phyloP scores from a whole-genome alignment of 495 filamentous ascomycete species.

The Annulohypoxylon maeteangense region DNA sequence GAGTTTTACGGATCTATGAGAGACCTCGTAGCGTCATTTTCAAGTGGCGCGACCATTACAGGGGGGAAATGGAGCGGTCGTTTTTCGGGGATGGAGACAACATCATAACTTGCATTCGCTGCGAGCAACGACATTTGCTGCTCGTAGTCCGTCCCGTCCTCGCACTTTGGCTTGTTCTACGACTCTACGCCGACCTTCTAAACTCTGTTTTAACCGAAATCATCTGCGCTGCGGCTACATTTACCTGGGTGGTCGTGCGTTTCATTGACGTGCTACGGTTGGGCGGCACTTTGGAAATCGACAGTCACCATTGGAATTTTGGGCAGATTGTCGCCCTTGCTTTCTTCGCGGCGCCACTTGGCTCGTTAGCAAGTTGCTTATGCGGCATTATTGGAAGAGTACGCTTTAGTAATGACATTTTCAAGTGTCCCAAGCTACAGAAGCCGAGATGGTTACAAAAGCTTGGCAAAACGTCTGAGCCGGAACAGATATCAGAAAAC shows the following conservation, averaged over 20 bases:
- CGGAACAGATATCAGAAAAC: conserved; percentile 18
- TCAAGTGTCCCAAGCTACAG: neutral
- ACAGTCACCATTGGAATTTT: conserved; percentile 25
- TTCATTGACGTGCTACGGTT: conserved; percentile 36
- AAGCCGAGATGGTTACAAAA: conserved; percentile 12
- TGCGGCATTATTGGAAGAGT: conserved; percentile 13
- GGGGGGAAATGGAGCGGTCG: conserved; percentile 38
- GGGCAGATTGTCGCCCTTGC: conserved; percentile 34
- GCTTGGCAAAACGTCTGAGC: conserved; percentile 10
- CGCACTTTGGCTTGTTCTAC: conserved; percentile 39
- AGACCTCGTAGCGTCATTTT: conserved; percentile 33
- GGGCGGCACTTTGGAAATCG: conserved; percentile 24
- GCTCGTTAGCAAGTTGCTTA: conserved; percentile 28
- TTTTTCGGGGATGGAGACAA: conserved; percentile 36
- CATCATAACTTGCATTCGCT: conserved; percentile 43
- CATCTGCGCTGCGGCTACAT: conserved; percentile 22
- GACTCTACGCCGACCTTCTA: conserved; percentile 34
- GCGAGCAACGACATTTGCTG: conserved; percentile 39
- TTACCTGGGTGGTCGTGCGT: conserved; percentile 35
- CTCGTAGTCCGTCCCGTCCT: conserved; percentile 36
- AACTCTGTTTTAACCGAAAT: conserved; percentile 39
- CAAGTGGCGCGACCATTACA: conserved; percentile 38
- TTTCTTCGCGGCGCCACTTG: conserved; percentile 36
- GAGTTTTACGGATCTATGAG: conserved; percentile 32
- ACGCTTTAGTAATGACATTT: neutral